phyloP scores from a whole-genome alignment of 2,329 filamentous ascomycete species.

The Fusarium clavum region DNA sequence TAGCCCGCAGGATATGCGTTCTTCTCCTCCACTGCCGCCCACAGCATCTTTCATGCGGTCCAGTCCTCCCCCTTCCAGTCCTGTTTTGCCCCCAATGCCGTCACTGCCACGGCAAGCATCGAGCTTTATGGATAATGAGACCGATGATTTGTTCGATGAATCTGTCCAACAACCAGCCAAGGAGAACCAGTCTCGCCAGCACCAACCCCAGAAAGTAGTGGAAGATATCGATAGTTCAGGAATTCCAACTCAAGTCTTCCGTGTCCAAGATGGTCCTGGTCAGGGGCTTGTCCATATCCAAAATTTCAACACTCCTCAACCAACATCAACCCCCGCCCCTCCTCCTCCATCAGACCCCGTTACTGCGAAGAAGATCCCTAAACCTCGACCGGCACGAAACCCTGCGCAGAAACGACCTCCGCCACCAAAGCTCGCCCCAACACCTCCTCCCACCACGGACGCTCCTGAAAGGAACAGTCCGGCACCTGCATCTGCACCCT shows the following conservation, averaged over 20 bases:
- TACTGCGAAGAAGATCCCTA: slow-evolving; percentile 34
- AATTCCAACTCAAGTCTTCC: slow-evolving; percentile 59
- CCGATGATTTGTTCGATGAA: slow-evolving; percentile 77
- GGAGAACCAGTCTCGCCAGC: slow-evolving; percentile 46
- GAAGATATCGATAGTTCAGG: slow-evolving; percentile 52
- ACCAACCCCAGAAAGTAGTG: slow-evolving; percentile 35
- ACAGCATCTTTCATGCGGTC: slow-evolving; percentile 66
- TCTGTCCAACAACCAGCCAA: slow-evolving; percentile 60
- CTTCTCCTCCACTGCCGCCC: slow-evolving; percentile 85
- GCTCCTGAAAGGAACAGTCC: slow-evolving; percentile 52
- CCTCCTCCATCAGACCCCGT: slow-evolving; percentile 36
- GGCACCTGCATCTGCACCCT: slow-evolving; percentile 23
- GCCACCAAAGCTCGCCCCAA: slow-evolving; percentile 48
- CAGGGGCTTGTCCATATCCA: slow-evolving; percentile 53
- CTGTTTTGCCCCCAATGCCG: slow-evolving; percentile 74
- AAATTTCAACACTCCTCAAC: slow-evolving; percentile 50
- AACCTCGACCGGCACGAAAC: slow-evolving; percentile 19
- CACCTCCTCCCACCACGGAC: slow-evolving; percentile 56
- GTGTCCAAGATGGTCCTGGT: slow-evolving; percentile 53
- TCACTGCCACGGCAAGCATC: slow-evolving; percentile 76
- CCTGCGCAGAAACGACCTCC: slow-evolving; percentile 40
- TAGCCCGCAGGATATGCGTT: slow-evolving; percentile 86
- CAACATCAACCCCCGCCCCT: slow-evolving; percentile 38
- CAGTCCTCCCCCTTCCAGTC: slow-evolving; percentile 82
- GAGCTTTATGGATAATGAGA: slow-evolving; percentile 84